A percentile compares a stretch with the other conserved stretches of the same genome.
Evolutionary conservation across 2,329 filamentous ascomycete genomes (phyloP).

Genomic region (Hirsutella minnesotensis): DNA sequence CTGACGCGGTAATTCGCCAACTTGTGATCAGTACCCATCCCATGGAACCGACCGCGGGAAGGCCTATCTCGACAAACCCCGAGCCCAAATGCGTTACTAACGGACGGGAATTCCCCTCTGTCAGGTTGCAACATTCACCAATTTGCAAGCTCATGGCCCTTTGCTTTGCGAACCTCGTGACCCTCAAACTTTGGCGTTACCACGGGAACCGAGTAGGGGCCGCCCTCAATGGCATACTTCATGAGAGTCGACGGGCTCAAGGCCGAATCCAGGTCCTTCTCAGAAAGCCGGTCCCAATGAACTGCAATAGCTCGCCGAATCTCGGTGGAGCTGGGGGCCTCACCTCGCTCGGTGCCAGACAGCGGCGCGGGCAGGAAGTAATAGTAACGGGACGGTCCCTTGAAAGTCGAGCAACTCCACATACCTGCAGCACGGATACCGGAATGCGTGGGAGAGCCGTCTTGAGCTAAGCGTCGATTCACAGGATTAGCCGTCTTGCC

Average conservation of each 20-base stretch:
- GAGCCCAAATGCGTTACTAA: no score
- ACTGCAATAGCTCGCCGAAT: conserved; percentile 10
- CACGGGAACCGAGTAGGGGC: background rate
- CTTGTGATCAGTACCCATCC: no score
- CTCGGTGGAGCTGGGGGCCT: conserved; percentile 12
- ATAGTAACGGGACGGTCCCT: conserved; percentile 8
- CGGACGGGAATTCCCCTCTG: no score
- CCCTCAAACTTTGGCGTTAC: background rate
- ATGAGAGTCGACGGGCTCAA: conserved; percentile 6
- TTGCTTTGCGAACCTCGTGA: background rate
- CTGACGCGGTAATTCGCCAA: no score
- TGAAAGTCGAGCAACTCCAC: conserved; percentile 7
- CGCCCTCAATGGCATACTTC: conserved; percentile 1
- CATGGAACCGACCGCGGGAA: no score
- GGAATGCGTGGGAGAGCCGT: background rate
- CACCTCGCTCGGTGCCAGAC: background rate
- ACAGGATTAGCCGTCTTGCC: background rate
- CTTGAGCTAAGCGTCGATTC: background rate
- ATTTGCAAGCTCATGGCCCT: background rate
- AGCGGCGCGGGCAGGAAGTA: conserved; percentile 8
- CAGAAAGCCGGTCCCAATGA: background rate
- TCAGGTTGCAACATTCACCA: background rate
- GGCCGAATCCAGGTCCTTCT: background rate
- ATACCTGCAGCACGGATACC: background rate
- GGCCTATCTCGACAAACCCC: no score